These are phyloP conservation scores for Aspergillus diversus DNA, from an alignment of 495 filamentous ascomycete genomes.

Conservation along the genomic window DNA sequence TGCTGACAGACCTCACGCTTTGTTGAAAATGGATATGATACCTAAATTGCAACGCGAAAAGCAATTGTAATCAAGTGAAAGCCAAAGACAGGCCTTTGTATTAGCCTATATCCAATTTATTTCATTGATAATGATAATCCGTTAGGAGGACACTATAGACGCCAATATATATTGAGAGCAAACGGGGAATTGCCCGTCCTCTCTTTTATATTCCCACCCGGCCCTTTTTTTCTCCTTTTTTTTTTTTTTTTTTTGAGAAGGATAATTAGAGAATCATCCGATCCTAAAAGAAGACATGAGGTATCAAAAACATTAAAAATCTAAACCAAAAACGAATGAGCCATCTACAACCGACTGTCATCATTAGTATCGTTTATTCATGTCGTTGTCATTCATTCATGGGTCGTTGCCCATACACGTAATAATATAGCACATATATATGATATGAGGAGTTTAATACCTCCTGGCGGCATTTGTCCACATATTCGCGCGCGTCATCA, in stretches of 20 bases:
- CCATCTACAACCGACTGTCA: constrained; percentile 9
- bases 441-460: constrained; percentile 35
- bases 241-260: not conserved
- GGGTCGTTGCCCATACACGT: constrained; percentile 46
- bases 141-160: not conserved
- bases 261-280: not conserved
- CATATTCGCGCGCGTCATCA: constrained; percentile 40
- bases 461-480: constrained; percentile 41
- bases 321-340: constrained; percentile 18
- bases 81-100: too few relatives aligned
- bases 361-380: constrained; percentile 24
- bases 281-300: constrained; percentile 4
- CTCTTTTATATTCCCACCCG: not conserved
- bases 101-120: too few relatives aligned
- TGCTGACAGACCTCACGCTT: not conserved
- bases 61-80: too few relatives aligned
- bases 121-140: too few relatives aligned
- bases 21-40: not conserved
- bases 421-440: constrained; percentile 43
- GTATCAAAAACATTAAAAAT: constrained; percentile 8
- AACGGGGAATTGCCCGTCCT: not conserved
- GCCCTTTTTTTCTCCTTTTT: not conserved
- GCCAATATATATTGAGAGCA: constrained; percentile 2
- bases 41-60: not conserved
- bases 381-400: constrained; percentile 27